Evolutionary conservation across 2,329 filamentous ascomycete species (phyloP).

Genomic region (Epichloe uncinata): DNA sequence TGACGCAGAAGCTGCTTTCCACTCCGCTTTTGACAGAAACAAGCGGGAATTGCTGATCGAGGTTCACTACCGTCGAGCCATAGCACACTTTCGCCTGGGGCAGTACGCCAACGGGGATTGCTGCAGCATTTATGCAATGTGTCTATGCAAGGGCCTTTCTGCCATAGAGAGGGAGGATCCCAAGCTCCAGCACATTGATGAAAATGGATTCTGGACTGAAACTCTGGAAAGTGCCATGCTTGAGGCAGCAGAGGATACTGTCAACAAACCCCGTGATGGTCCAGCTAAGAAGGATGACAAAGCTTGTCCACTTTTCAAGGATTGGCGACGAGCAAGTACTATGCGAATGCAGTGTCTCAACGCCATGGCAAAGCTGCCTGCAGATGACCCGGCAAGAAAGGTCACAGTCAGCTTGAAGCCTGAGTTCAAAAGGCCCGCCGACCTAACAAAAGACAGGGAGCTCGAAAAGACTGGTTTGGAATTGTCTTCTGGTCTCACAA

Average conservation of each 20-base stretch:
- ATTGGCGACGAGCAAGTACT: constrained; percentile 28
- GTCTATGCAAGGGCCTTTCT: constrained; percentile 19
- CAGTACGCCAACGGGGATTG: constrained; percentile 63
- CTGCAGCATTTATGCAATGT: constrained; percentile 48
- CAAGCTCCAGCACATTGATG: constrained; percentile 22
- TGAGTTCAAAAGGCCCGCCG: constrained; percentile 17
- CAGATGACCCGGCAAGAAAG: constrained; percentile 32
- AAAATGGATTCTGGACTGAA: constrained; percentile 33
- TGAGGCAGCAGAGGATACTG: constrained; percentile 9
- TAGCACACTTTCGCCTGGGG: constrained; percentile 57
- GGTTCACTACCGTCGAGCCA: constrained; percentile 69
- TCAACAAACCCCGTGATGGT: constrained; percentile 11
- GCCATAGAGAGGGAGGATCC: constrained; percentile 21
- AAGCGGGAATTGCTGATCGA: constrained; percentile 64
- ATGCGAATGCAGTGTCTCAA: constrained; percentile 35
- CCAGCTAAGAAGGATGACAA: background rate
- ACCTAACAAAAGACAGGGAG: constrained; percentile 4
- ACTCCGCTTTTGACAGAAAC: constrained; percentile 50
- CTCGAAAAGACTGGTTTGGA: background rate
- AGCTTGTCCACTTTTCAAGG: constrained; percentile 4
- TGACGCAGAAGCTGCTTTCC: constrained; percentile 55
- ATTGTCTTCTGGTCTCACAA: no score
- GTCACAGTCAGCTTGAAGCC: constrained; percentile 24
- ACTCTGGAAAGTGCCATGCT: constrained; percentile 18
- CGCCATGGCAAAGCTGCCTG: constrained; percentile 29